Evolutionary conservation across 1,284 basidiomycete genomes (phyloP).

Genomic region (Amylostereum areolatum): DNA sequence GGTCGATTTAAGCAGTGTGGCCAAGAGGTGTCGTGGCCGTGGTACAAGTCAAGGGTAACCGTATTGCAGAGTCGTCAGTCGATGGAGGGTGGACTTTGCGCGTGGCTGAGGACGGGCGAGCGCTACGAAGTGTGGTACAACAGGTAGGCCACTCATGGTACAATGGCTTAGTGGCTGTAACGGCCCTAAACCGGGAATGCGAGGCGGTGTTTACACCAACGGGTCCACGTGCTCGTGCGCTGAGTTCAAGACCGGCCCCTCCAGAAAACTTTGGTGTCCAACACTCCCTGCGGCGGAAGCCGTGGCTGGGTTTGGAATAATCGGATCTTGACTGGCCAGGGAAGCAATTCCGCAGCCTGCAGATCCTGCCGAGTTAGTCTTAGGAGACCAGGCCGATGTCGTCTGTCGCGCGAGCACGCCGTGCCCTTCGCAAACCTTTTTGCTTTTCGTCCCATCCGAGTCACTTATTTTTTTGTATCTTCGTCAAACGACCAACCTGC

Average conservation of each 20-base stretch:
- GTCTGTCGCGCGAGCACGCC: slow-evolving; percentile 73
- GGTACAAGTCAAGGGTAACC: no score
- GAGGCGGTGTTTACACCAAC: slow-evolving; percentile 58
- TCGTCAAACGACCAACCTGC: no score
- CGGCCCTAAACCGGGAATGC: slow-evolving; percentile 76
- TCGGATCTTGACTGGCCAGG: slow-evolving; percentile 75
- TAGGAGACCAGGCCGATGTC: slow-evolving; percentile 75
- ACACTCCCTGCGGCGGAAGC: slow-evolving; percentile 57
- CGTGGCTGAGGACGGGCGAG: no score
- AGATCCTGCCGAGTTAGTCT: slow-evolving; percentile 82
- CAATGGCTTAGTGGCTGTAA: slow-evolving; percentile 68
- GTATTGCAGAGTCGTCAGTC: no score
- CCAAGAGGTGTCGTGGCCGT: no score
- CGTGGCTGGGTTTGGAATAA: slow-evolving; percentile 67
- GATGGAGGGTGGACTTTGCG: no score
- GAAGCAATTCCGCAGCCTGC: slow-evolving; percentile 86
- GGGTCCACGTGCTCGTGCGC: slow-evolving; percentile 62
- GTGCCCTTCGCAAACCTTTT: slow-evolving; percentile 75
- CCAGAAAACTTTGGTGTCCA: slow-evolving; percentile 85
- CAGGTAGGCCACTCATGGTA: no score
- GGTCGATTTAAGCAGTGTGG: no score
- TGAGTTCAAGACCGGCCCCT: slow-evolving; percentile 84
- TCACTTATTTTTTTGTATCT: no score
- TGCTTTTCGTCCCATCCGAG: slow-evolving; percentile 8
- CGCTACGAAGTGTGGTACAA: no score